Evolutionary conservation across 768 basidiomycete genomes (phyloP).

Genomic region (Trametes cinnabarina): DNA sequence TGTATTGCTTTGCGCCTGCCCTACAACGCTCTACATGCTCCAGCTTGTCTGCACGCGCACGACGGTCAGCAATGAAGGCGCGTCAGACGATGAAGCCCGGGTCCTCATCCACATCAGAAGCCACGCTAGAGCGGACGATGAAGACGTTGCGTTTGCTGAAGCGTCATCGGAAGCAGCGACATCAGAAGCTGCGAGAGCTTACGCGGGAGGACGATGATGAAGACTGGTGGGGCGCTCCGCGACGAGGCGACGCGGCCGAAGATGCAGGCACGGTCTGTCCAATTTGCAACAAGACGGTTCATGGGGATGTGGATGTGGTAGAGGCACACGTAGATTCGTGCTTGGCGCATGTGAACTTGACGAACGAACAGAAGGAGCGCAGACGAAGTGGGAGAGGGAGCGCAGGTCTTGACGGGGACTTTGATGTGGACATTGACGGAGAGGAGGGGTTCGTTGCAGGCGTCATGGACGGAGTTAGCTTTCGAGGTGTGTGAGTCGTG

Average conservation of each 20-base stretch:
- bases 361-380: conserved; percentile 42
- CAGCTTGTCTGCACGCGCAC: conserved; percentile 33
- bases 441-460: conserved; percentile 18
- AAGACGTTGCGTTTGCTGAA: conserved; percentile 64
- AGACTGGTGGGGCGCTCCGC: conserved; percentile 21
- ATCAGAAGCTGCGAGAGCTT: conserved; percentile 65
- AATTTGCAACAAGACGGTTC: conserved; percentile 56
- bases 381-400: conserved; percentile 23
- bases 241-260: conserved; percentile 24
- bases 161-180: conserved; percentile 65
- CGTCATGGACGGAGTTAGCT: conserved; percentile 35
- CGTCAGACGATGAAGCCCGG: conserved; percentile 32
- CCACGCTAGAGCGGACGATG: conserved; percentile 33
- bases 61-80: conserved; percentile 47
- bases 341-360: conserved; percentile 51
- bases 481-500: conserved; percentile 30
- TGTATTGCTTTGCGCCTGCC: background rate
- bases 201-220: conserved; percentile 58
- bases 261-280: conserved; percentile 59
- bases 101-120: conserved; percentile 18
- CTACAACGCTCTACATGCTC: background rate
- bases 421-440: conserved; percentile 45
- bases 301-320: conserved; percentile 69
- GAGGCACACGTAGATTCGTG: conserved; percentile 85
- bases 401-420: conserved; percentile 35